Percentiles rank a stretch among this genome's conserved stretches.
phyloP scores from a whole-genome alignment of 2,329 filamentous ascomycete genomes.

The Geosmithia putterillii region DNA sequence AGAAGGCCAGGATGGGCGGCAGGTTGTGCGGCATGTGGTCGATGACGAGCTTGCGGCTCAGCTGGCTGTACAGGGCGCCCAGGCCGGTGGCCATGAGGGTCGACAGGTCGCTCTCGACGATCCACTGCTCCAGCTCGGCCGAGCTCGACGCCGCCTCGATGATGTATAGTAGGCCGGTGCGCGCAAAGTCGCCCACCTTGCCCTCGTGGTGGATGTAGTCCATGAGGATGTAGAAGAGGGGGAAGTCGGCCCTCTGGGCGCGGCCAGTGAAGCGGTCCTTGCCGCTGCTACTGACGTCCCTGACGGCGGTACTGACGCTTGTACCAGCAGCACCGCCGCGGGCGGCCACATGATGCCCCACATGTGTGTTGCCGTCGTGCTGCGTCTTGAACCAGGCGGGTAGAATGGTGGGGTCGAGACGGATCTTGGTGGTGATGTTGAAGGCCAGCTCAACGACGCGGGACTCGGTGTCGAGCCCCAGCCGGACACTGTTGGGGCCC shows the following conservation, averaged over 20 bases:
- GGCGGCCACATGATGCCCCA: no score
- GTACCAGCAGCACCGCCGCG: no score
- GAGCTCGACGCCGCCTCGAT: slow-evolving; percentile 87
- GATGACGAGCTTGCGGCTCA: slow-evolving; percentile 69
- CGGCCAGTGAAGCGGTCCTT: slow-evolving; percentile 75
- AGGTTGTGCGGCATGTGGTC: slow-evolving; percentile 62
- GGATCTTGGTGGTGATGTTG: slow-evolving; percentile 92
- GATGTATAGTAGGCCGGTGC: slow-evolving; percentile 87
- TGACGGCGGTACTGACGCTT: slow-evolving; percentile 11
- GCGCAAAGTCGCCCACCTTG: slow-evolving; percentile 86
- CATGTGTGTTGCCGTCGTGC: no score
- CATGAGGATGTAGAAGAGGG: slow-evolving; percentile 87
- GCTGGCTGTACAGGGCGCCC: slow-evolving; percentile 58
- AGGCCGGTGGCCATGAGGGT: slow-evolving; percentile 95
- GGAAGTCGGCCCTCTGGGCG: slow-evolving; percentile 86
- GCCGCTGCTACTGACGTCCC: slow-evolving; percentile 34
- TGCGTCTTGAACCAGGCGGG: slow-evolving; percentile 75
- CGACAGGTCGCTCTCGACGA: slow-evolving; percentile 90
- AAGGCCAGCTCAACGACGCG: slow-evolving; percentile 89
- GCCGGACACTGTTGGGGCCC: slow-evolving; percentile 58
- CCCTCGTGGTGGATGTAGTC: slow-evolving; percentile 96
- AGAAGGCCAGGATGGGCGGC: slow-evolving; percentile 75
- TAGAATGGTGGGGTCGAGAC: slow-evolving; percentile 75
- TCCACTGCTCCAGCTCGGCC: slow-evolving; percentile 78
- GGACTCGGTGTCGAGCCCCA: slow-evolving; percentile 71